A percentile compares a stretch with the other conserved stretches of the same genome.
These are phyloP conservation scores for Aspergillus phoenicis DNA, from an alignment of 2,329 filamentous ascomycete species.

Conservation along the genomic window DNA sequence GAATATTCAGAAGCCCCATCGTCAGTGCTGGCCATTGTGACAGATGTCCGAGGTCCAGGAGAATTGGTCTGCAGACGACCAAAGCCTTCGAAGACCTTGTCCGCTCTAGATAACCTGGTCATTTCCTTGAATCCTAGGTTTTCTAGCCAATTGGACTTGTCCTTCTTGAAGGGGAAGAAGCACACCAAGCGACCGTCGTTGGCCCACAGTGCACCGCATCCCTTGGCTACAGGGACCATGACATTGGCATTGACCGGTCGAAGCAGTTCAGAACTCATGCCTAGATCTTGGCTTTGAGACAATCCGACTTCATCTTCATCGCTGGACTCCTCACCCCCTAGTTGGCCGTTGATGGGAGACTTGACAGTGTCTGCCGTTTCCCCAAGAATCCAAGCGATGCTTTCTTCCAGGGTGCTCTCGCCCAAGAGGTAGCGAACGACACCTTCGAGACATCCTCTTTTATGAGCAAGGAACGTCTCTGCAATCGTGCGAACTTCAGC, in stretches of 20 bases:
- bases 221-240: conserved; percentile 65
- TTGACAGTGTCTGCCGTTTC: conserved; percentile 58
- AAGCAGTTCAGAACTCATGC: conserved; percentile 55
- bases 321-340: conserved; percentile 76
- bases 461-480: conserved; percentile 55
- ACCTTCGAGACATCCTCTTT: conserved; percentile 62
- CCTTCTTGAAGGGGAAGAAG: conserved; percentile 58
- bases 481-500: conserved; percentile 58
- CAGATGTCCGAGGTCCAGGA: conserved; percentile 47
- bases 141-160: conserved; percentile 54
- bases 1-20: conserved; percentile 50
- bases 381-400: conserved; percentile 55
- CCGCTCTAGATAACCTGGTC: conserved; percentile 50
- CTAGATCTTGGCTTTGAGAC: conserved; percentile 48
- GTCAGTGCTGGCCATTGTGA: conserved; percentile 47
- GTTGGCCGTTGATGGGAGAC: conserved; percentile 42
- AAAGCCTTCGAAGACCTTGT: conserved; percentile 65
- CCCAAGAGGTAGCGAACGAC: conserved; percentile 64
- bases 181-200: conserved; percentile 60
- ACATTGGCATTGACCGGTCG: conserved; percentile 61
- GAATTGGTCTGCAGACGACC: conserved; percentile 59
- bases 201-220: conserved; percentile 60
- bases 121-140: conserved; percentile 52
- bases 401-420: conserved; percentile 61
- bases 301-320: conserved; percentile 69